These are phyloP conservation scores for Penicillium sp. DNA, from an alignment of 2,329 filamentous ascomycete genomes.

Conservation along the genomic window DNA sequence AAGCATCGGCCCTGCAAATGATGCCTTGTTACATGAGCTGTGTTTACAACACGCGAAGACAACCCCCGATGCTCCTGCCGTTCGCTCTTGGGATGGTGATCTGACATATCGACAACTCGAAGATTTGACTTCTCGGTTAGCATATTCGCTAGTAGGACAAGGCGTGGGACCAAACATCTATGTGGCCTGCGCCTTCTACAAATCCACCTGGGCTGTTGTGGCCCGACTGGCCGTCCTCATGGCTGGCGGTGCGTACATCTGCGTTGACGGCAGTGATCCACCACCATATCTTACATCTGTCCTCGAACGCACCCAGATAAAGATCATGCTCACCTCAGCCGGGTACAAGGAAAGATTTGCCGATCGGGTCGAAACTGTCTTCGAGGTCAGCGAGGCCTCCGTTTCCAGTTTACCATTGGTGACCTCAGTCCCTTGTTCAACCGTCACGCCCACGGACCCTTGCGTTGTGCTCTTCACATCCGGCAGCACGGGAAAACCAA, in stretches of 20 bases:
- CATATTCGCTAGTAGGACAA: conserved; percentile 12
- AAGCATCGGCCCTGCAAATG: conserved; percentile 1
- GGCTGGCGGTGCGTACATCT: conserved; percentile 58
- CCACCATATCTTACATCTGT: conserved; percentile 68
- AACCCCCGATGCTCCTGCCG: conserved; percentile 13
- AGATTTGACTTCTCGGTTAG: conserved; percentile 7
- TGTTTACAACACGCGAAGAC: conserved; percentile 10
- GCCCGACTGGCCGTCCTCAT: conserved; percentile 19
- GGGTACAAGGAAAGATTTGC: conserved; percentile 9
- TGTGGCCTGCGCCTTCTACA: conserved; percentile 17
- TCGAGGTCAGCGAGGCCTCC: conserved; percentile 13
- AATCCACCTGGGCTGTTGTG: conserved; percentile 21
- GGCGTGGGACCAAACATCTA: conserved; percentile 15
- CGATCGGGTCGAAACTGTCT: conserved; percentile 1
- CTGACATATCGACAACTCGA: conserved; percentile 16
- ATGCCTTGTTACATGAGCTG: conserved; percentile 16
- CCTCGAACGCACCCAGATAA: conserved; percentile 66
- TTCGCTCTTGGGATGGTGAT: conserved; percentile 20
- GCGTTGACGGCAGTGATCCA: conserved; percentile 72
- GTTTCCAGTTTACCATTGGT: conserved; percentile 1
- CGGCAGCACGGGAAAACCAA: conserved; percentile 26
- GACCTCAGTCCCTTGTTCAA: neutral
- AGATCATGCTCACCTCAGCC: conserved; percentile 59
- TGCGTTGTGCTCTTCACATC: conserved; percentile 27
- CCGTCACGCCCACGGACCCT: conserved; percentile 14